Percentiles rank a stretch among this genome's conserved stretches.
Evolutionary conservation across 2,329 filamentous ascomycete genomes (phyloP).

Genomic region (Pseudocercospora crystallina): DNA sequence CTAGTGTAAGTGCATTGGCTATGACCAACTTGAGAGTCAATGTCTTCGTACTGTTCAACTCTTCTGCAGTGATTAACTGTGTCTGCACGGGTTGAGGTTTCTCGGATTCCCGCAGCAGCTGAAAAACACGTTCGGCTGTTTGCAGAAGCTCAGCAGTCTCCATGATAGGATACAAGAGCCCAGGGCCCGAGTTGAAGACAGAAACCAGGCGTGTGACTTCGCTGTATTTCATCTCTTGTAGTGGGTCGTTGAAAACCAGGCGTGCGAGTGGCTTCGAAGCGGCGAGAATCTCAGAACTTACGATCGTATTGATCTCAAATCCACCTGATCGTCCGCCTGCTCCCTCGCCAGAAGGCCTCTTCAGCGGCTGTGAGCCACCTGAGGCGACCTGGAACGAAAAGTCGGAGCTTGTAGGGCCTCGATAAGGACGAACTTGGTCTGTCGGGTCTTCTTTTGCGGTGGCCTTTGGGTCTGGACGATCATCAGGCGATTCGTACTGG

Average conservation of each 20-base stretch:
- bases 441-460: neutral
- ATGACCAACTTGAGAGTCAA: neutral
- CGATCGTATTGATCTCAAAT: slow-evolving; percentile 1
- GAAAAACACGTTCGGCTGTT: slow-evolving; percentile 1
- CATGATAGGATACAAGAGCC: neutral
- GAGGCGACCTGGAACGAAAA: neutral
- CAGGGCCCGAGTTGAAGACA: slow-evolving; percentile 2
- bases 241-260: neutral
- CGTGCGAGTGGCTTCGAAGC: neutral
- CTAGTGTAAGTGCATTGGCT: neutral
- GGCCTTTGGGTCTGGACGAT: neutral
- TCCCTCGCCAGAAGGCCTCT: neutral
- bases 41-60: neutral
- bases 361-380: neutral
- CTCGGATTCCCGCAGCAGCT: neutral
- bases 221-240: slow-evolving; percentile 2
- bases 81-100: neutral
- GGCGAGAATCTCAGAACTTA: neutral
- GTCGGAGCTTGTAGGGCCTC: neutral
- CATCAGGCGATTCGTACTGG: neutral
- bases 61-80: neutral
- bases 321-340: neutral
- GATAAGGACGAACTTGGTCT: neutral
- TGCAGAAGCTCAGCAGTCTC: neutral
- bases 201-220: slow-evolving; percentile 1